A percentile compares a stretch with the other conserved stretches of the same genome.
Evolutionary conservation across 139 green algal genomes (phyloP).

Genomic region (Yamagishiella unicocca): DNA sequence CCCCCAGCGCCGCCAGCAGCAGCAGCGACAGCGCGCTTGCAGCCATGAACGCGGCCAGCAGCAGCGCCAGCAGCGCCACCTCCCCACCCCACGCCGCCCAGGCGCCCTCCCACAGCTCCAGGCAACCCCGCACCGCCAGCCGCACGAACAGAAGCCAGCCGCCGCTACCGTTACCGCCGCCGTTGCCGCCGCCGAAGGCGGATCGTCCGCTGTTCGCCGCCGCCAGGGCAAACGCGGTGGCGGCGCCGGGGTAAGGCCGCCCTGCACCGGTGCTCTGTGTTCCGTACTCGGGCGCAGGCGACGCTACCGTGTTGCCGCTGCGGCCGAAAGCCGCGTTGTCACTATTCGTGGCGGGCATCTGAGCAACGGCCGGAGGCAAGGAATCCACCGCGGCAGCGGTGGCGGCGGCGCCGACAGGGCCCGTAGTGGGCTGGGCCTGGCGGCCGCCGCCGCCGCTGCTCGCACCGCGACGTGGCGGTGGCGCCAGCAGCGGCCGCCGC

Average conservation of each 20-base stretch:
- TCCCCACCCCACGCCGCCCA: constrained; percentile 68
- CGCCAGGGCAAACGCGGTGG: too few relatives aligned
- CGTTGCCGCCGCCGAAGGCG: background rate
- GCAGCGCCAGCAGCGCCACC: constrained; percentile 63
- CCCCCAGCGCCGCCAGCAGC: constrained; percentile 56
- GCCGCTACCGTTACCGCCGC: too few relatives aligned
- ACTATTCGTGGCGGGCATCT: too few relatives aligned
- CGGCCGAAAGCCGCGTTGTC: too few relatives aligned
- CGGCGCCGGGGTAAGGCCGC: too few relatives aligned
- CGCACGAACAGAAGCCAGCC: background rate
- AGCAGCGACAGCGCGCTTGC: constrained; percentile 65
- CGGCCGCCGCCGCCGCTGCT: background rate
- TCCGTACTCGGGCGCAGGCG: too few relatives aligned
- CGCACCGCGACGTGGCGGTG: background rate
- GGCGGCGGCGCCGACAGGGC: background rate
- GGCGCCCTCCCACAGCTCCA: constrained; percentile 13
- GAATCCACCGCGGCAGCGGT: background rate
- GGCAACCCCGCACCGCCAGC: background rate
- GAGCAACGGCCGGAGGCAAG: too few relatives aligned
- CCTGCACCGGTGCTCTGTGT: too few relatives aligned
- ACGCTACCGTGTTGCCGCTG: too few relatives aligned
- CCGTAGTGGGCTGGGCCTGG: too few relatives aligned
- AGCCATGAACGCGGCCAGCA: constrained; percentile 69
- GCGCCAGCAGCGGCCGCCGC: too few relatives aligned
- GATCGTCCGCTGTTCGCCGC: too few relatives aligned